A percentile compares a stretch with the other conserved stretches of the same genome.
Evolutionary conservation across 176 grass and related monocot genomes (phyloP).

Genomic region (Paspalum notatum): DNA sequence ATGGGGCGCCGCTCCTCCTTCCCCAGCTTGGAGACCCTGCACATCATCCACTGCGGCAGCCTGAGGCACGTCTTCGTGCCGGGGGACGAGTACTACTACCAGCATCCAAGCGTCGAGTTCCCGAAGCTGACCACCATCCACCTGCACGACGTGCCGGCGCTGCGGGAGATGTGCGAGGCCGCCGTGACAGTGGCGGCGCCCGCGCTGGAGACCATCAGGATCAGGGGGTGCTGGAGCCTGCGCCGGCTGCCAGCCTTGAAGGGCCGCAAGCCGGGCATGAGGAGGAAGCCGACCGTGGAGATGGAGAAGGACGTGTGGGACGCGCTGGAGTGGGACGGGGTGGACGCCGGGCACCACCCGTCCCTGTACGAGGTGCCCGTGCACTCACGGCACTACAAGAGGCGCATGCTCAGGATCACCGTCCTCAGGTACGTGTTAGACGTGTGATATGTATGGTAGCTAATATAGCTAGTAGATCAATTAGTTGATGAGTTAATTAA

Average conservation of each 20-base stretch:
- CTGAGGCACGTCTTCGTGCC: background rate
- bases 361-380: background rate
- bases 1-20: background rate
- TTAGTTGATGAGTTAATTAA: no score
- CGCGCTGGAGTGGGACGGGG: background rate
- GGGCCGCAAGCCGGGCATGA: background rate
- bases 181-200: background rate
- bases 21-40: no score
- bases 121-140: background rate
- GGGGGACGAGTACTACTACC: rapidly evolving
- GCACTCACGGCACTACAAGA: background rate
- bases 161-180: no score
- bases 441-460: no score
- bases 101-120: background rate
- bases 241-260: background rate
- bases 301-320: background rate
- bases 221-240: background rate
- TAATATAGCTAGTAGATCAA: no score
- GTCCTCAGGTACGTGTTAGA: background rate
- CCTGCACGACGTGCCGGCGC: no score
- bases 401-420: no score
- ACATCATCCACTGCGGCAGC: no score
- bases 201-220: background rate
- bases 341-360: background rate
- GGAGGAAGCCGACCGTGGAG: background rate